These are phyloP conservation scores for Castanospermum australe DNA, from an alignment of 306 rosid species.

Conservation along the genomic window DNA sequence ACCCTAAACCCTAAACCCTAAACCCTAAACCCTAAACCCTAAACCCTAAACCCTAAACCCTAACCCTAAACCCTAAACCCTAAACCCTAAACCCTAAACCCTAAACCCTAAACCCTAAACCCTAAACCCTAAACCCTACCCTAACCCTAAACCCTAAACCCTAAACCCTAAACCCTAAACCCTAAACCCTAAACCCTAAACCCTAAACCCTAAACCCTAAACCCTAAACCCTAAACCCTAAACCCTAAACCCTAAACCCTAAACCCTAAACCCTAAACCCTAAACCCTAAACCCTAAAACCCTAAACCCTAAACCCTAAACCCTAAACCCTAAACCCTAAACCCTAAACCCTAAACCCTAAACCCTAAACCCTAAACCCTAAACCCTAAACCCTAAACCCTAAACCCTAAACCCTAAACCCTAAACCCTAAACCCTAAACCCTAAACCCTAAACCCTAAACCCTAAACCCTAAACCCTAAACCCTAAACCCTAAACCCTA, in stretches of 20 bases:
- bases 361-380: conserved; percentile 18
- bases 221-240: neutral
- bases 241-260: neutral
- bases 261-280: neutral
- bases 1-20: conserved; percentile 20
- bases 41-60: conserved; percentile 28
- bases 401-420: conserved; percentile 26
- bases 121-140: neutral
- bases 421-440: conserved; percentile 30
- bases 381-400: conserved; percentile 20
- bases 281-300: neutral
- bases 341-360: conserved; percentile 30
- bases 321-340: conserved; percentile 19
- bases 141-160: neutral
- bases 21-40: conserved; percentile 28
- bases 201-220: neutral
- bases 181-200: neutral
- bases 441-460: conserved; percentile 32
- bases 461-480: conserved; percentile 26
- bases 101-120: neutral
- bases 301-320: neutral
- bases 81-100: conserved; percentile 16
- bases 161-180: conserved; percentile 10
- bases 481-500: conserved; percentile 16
- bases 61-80: conserved; percentile 27